These are phyloP conservation scores for Microcyclospora tardicrescens DNA, from an alignment of 2,329 filamentous ascomycete species.

Conservation along the genomic window DNA sequence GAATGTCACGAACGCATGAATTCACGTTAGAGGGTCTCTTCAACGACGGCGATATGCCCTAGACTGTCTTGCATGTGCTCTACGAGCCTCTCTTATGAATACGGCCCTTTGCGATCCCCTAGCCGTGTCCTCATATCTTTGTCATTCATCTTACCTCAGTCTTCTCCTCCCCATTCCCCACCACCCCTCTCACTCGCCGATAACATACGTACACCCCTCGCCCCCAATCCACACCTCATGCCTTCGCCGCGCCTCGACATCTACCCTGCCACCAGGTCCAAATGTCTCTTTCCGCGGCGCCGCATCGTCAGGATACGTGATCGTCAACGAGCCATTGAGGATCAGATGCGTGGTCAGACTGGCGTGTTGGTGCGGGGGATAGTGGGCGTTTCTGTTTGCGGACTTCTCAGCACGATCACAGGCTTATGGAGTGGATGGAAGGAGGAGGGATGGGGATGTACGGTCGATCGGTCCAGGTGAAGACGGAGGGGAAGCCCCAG, in stretches of 20 bases:
- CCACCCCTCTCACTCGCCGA: constrained; percentile 35
- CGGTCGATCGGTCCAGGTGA: constrained; percentile 60
- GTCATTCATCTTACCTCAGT: no score
- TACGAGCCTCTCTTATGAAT: no score
- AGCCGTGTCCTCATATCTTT: no score
- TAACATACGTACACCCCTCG: constrained; percentile 53
- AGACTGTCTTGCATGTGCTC: no score
- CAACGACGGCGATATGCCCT: no score
- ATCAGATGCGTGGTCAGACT: constrained; percentile 59
- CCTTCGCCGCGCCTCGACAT: constrained; percentile 47
- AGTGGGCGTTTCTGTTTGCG: constrained; percentile 48
- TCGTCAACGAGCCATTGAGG: constrained; percentile 49
- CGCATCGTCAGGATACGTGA: constrained; percentile 48
- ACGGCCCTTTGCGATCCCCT: no score
- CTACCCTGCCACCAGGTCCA: constrained; percentile 46
- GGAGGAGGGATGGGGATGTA: constrained; percentile 29
- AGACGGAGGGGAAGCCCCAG: constrained; percentile 55
- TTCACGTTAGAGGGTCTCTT: no score
- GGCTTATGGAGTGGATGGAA: no score
- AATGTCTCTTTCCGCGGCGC: constrained; percentile 43
- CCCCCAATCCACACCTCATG: constrained; percentile 57
- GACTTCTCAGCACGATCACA: background rate
- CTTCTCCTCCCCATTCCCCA: no score
- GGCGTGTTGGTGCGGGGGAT: constrained; percentile 52
- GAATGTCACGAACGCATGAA: no score